A percentile compares a stretch with the other conserved stretches of the same genome.
Evolutionary conservation across 2,329 filamentous ascomycete species (phyloP).

Genomic region (Paraconiothyrium brasiliense): DNA sequence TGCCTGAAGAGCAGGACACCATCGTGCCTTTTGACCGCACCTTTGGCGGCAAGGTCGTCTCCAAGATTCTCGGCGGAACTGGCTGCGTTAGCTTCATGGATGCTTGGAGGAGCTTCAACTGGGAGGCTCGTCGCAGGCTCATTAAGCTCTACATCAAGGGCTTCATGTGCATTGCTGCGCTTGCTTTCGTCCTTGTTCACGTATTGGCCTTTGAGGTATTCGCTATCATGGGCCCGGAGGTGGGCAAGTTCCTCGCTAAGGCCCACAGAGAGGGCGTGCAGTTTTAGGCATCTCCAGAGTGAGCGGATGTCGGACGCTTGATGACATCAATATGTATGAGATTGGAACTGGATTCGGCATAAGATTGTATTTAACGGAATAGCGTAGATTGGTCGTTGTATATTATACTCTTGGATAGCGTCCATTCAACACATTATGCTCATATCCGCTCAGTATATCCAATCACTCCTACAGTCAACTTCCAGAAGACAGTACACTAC

Average conservation of each 20-base stretch:
- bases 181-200: slow-evolving; percentile 58
- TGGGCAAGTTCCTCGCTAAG: slow-evolving; percentile 34
- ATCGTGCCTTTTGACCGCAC: slow-evolving; percentile 91
- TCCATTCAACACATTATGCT: neutral
- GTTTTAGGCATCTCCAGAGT: neutral
- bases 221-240: slow-evolving; percentile 55
- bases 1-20: slow-evolving; percentile 81
- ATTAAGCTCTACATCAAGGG: slow-evolving; percentile 80
- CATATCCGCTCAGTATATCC: neutral
- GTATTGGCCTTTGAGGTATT: slow-evolving; percentile 64
- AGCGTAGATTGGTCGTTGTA: neutral
- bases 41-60: slow-evolving; percentile 79
- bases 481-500: no score
- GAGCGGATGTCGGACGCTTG: slow-evolving; percentile 21
- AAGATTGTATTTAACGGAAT: neutral
- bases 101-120: slow-evolving; percentile 82
- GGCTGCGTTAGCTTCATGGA: slow-evolving; percentile 76
- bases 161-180: slow-evolving; percentile 54
- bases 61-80: slow-evolving; percentile 76
- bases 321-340: slow-evolving; percentile 13
- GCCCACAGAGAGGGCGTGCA: slow-evolving; percentile 26
- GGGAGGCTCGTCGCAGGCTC: slow-evolving; percentile 75
- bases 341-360: neutral
- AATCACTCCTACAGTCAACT: no score
- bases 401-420: neutral